These are phyloP conservation scores for Phascolomyces articulosus DNA, from an alignment of 371 early-diverging fungal species.

Conservation along the genomic window DNA sequence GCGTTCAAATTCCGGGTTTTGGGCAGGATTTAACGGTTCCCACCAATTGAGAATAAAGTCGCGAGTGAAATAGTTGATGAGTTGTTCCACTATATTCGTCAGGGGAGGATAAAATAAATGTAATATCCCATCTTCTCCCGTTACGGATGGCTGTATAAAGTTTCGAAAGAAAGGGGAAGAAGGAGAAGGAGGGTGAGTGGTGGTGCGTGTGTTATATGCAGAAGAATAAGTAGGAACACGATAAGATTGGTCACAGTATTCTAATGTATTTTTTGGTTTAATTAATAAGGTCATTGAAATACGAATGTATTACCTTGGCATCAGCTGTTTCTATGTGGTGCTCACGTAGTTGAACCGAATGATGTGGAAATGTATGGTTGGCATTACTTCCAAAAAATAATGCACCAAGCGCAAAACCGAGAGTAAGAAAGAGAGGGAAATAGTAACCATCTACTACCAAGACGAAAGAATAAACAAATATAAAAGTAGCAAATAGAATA, in stretches of 20 bases:
- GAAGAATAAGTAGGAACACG: too few species aligned
- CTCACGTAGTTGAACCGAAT: conserved; percentile 1
- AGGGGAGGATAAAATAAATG: conserved; percentile 39
- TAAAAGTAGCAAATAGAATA: conserved; percentile 2
- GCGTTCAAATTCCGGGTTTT: conserved; percentile 33
- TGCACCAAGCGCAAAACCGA: conserved; percentile 31
- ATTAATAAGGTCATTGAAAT: too few species aligned
- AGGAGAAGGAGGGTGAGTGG: background rate
- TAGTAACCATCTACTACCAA: conserved; percentile 33
- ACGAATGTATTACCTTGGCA: background rate
- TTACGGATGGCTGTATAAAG: background rate
- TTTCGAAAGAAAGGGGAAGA: background rate
- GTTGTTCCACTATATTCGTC: conserved; percentile 30
- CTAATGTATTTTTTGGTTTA: too few species aligned
- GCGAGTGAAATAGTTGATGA: conserved; percentile 44
- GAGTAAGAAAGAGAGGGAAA: conserved; percentile 26
- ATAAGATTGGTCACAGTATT: background rate
- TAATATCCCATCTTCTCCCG: background rate
- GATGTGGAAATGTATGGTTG: conserved; percentile 1
- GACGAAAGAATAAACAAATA: conserved; percentile 23
- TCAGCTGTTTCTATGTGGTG: background rate
- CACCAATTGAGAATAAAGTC: conserved; percentile 62
- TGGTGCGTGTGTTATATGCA: background rate
- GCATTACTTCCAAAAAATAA: conserved; percentile 18
- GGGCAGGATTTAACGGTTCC: conserved; percentile 33